Percentiles rank a stretch among this genome's conserved stretches.
These are phyloP conservation scores for Mycena vulgaris DNA, from an alignment of 768 basidiomycete species.

Conservation along the genomic window DNA sequence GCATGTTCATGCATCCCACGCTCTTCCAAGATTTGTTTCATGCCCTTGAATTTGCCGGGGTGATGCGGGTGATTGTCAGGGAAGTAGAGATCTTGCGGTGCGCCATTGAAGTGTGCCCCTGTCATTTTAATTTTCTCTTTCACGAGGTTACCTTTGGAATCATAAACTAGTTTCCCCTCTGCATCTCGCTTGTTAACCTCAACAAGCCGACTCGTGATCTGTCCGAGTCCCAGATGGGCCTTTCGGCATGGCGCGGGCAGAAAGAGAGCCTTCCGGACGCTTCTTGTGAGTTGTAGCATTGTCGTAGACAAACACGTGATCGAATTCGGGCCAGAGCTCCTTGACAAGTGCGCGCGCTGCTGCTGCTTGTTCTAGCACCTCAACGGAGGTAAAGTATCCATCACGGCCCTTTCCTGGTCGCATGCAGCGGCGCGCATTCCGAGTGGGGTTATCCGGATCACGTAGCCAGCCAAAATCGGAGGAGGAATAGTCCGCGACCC, in stretches of 20 bases:
- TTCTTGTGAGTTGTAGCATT: conserved; percentile 45
- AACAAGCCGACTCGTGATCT: conserved; percentile 30
- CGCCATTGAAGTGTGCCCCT: conserved; percentile 13
- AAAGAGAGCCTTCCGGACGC: conserved; percentile 42
- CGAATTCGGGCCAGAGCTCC: conserved; percentile 29
- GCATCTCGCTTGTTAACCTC: conserved; percentile 21
- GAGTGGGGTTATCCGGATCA: conserved; percentile 20
- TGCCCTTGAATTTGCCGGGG: conserved; percentile 48
- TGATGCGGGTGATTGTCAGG: conserved; percentile 35
- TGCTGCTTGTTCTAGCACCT: conserved; percentile 28
- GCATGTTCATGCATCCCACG: conserved; percentile 29
- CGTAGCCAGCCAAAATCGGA: conserved; percentile 41
- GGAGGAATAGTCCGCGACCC: conserved; percentile 48
- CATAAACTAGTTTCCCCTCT: conserved; percentile 32
- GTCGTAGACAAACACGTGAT: conserved; percentile 29
- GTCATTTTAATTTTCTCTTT: conserved; percentile 37
- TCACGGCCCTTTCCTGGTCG: conserved; percentile 40
- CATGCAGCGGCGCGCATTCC: conserved; percentile 28
- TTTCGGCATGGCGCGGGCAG: conserved; percentile 38
- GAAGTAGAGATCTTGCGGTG: conserved; percentile 41
- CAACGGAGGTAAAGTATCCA: conserved; percentile 42
- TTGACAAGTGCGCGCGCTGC: conserved; percentile 41
- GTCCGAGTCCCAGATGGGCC: not conserved
- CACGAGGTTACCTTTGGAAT: conserved; percentile 32
- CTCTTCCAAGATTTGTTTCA: conserved; percentile 46